phyloP scores from a whole-genome alignment of 2,329 filamentous ascomycete species.

The Trichoderma sp. region DNA sequence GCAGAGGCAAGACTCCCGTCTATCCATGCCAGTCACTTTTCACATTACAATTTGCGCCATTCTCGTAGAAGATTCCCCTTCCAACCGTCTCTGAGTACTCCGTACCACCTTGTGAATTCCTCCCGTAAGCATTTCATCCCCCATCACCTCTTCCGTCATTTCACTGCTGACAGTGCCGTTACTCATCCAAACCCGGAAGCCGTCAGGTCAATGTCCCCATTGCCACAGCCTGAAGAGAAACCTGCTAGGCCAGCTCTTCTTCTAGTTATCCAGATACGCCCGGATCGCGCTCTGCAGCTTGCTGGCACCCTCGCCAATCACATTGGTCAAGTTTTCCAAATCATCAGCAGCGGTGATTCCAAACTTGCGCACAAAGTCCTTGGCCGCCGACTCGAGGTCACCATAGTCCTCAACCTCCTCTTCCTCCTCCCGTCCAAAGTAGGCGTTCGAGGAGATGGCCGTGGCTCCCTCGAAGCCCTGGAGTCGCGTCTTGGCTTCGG shows the following conservation, averaged over 20 bases:
- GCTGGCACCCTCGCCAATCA: slow-evolving; percentile 82
- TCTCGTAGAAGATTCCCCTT: slow-evolving; percentile 24
- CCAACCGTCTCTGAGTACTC: slow-evolving; percentile 31
- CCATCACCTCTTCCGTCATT: slow-evolving; percentile 1
- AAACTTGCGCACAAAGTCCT: slow-evolving; percentile 94
- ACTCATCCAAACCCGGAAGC: slow-evolving; percentile 13
- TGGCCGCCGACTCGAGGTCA: slow-evolving; percentile 88
- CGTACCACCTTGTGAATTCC: slow-evolving; percentile 21
- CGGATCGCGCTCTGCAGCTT: slow-evolving; percentile 77
- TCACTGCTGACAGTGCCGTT: neutral
- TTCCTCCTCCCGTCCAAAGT: slow-evolving; percentile 92
- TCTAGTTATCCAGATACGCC: slow-evolving; percentile 61
- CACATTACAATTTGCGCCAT: slow-evolving; percentile 39
- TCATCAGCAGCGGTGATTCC: slow-evolving; percentile 96
- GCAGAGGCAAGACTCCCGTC: slow-evolving; percentile 30
- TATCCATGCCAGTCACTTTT: slow-evolving; percentile 42
- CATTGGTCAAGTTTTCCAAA: slow-evolving; percentile 81
- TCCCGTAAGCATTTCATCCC: slow-evolving; percentile 6
- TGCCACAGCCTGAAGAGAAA: no score
- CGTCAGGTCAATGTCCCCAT: neutral
- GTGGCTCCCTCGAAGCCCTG: slow-evolving; percentile 92
- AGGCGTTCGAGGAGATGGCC: slow-evolving; percentile 92
- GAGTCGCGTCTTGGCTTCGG: slow-evolving; percentile 83
- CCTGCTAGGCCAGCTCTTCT: neutral
- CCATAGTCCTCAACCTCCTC: slow-evolving; percentile 80